Base-by-base conservation (phyloP, 2,329 filamentous ascomycete genomes). In the Colletotrichum zoysiae region DNA sequence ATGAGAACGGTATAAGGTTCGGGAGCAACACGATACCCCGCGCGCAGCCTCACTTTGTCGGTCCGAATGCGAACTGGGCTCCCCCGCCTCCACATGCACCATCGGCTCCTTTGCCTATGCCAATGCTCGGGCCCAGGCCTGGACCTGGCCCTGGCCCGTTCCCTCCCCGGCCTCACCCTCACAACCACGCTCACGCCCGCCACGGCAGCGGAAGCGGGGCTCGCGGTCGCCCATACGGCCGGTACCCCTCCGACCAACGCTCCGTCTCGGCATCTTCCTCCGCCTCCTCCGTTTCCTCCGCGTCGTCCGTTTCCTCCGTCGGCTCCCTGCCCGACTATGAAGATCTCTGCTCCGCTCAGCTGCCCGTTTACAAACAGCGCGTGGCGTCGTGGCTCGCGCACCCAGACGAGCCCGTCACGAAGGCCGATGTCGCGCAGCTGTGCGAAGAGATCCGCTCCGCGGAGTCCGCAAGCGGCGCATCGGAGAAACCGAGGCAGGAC, bases 301-400 rank as follows among this genome's bases (percentile, higher is more conserved):
- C 81, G 1, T 78, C 74, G 4, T 83, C 81, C 14, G 74, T 16
- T 33, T 78, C 79, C 0, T 86, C 85, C 2, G 78, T 89, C 65
- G 87, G 85, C 46, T 89, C 87, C 2, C 84, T 90, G 1, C 86
- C 87, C 0, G 83, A 86, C 65, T 86, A 86, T 75, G 85, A 89
- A 68, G 83, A 86, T 53, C 80, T 90, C 2, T 78, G 77, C 16
- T 84, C 85, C 64, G 76, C 80, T 23, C 87, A 89, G 76, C 80
- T 90, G 1, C 84, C 86, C 1, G 71, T 85, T 1, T 83, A 85
- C 18, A 82, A 82, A 57, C 76, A 81, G 16, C 82, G 82, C 4
- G 80, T 91, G 20, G 74, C 81, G 30, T 77, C 81, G 9, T 90
- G 87, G 87, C 82, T 88, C 1, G 78, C 82, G 11, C 81, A 84